Evolutionary conservation across 306 rosid genomes (phyloP).

Genomic region (Senna siamea): DNA sequence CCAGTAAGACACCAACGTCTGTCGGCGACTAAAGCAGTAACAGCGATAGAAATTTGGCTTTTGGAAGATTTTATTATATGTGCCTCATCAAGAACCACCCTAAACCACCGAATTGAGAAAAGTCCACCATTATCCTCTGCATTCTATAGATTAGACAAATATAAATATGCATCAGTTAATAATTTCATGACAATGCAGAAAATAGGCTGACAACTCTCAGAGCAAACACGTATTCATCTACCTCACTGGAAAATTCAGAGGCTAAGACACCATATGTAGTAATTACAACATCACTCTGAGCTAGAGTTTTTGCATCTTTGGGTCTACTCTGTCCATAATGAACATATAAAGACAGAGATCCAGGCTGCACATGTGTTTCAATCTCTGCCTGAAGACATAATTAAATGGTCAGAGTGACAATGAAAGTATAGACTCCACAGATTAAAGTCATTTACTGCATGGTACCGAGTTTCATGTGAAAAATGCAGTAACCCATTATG

Average conservation of each 20-base stretch:
- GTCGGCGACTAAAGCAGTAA: constrained; percentile 81
- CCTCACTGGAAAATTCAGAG: constrained; percentile 87
- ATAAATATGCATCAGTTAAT: constrained; percentile 29
- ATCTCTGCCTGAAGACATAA: constrained; percentile 80
- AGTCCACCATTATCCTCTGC: constrained; percentile 75
- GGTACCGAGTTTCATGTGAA: constrained; percentile 30
- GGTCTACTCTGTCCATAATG: constrained; percentile 94
- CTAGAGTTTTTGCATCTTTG: constrained; percentile 75
- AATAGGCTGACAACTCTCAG: constrained; percentile 24
- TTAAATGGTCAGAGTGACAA: constrained; percentile 41
- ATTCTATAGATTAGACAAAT: constrained; percentile 54
- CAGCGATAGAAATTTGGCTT: constrained; percentile 87
- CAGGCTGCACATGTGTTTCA: constrained; percentile 80
- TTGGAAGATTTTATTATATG: constrained; percentile 92
- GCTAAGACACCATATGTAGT: constrained; percentile 90
- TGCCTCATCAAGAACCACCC: constrained; percentile 97
- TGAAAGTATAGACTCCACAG: constrained; percentile 15
- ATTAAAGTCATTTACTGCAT: constrained; percentile 19
- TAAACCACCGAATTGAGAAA: constrained; percentile 86
- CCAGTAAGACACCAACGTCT: constrained; percentile 98
- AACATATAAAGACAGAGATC: constrained; percentile 73
- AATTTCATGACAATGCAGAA: constrained; percentile 30
- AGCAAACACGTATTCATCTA: constrained; percentile 46
- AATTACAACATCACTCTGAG: constrained; percentile 80
- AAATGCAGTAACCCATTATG: constrained; percentile 34